These are phyloP conservation scores for Hypericum perforatum DNA, from an alignment of 345 rosid species.

Conservation along the genomic window DNA sequence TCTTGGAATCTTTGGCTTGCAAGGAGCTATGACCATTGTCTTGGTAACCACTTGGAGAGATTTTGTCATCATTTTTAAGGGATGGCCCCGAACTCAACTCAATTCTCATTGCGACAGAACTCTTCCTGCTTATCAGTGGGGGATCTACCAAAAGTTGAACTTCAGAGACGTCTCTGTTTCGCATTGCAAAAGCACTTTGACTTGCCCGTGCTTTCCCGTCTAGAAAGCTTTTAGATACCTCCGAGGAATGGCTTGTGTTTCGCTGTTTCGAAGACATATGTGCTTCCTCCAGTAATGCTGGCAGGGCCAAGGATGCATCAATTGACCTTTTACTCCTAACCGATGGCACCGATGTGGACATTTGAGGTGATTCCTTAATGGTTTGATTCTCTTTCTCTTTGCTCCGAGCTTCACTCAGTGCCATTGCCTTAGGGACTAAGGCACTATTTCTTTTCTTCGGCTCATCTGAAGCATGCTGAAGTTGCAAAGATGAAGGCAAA, in stretches of 20 bases:
- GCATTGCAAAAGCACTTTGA: conserved; percentile 9
- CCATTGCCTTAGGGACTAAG: conserved; percentile 14
- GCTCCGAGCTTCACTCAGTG: conserved; percentile 16
- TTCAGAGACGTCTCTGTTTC: conserved; percentile 13
- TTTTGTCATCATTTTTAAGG: conserved; percentile 18
- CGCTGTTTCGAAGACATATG: conserved; percentile 23
- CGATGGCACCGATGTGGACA: conserved; percentile 16
- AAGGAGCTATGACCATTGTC: conserved; percentile 8
- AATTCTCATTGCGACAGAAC: conserved; percentile 23
- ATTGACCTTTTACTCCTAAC: conserved; percentile 14
- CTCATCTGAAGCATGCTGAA: conserved; percentile 23
- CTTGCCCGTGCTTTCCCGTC: conserved; percentile 10
- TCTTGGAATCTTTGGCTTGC: conserved; percentile 8
- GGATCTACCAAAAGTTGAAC: conserved; percentile 16
- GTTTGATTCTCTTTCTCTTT: conserved; percentile 10
- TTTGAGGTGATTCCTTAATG: conserved; percentile 14
- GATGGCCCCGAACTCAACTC: conserved; percentile 24
- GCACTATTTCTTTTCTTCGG: conserved; percentile 15
- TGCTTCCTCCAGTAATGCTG: conserved; percentile 21
- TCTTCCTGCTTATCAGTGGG: conserved; percentile 17
- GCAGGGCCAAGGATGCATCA: conserved; percentile 15
- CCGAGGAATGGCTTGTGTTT: conserved; percentile 17
- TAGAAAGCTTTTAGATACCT: conserved; percentile 11
- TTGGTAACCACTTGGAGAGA: conserved; percentile 15
- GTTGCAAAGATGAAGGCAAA: conserved; percentile 30